Base-by-base conservation (phyloP, 495 filamentous ascomycete species). In the Penicillium paradoxum region DNA sequence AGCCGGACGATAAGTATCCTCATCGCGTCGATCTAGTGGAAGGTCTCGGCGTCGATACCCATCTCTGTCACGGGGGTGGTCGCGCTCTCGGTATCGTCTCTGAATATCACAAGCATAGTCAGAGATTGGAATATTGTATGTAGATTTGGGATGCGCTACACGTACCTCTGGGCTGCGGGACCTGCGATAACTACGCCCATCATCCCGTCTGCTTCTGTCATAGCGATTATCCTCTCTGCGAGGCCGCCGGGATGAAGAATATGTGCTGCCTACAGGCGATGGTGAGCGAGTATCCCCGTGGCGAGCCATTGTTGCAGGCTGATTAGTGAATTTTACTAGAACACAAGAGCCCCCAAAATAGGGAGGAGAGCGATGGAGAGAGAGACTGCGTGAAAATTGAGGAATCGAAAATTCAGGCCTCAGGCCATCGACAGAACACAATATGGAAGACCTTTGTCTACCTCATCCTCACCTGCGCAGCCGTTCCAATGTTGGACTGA, bases 201-300 rank as follows among this genome's bases (percentile, higher is more conserved):
- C 85, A 67, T 88, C 86, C 55, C 85, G 76, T 44, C 81, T 76
- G 56, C 69, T 76, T 66, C 77, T 75, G 56, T 89, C 84, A 71
- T 81, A 82, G 54, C 86, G 82, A 67, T 89, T 87, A 69, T 89
- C 85, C 68, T 90, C 86, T 79, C 85, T 83, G 65, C 84, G 86
- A 60, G 66, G 74, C 59, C 82, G 80, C 76, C 82, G 84, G 62
- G 85, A 85, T 63, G 85, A 84, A 72, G 85, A 86, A 72, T 80
- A 83, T 66, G 87, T 83, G 79, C 86, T 90, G 84, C 87, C 88
- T 90, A 86, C 85, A 86, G 88, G 88, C 83, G 88, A 90, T 88
- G 88, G 88, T 91, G 88, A 91, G 87, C 87, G 88, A 83, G 86
- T 84, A 83, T 90, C 86, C 84, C 82, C 86, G 81, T 83, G 88